phyloP scores from a whole-genome alignment of 495 filamentous ascomycete genomes.

The Podospora fimiseda region DNA sequence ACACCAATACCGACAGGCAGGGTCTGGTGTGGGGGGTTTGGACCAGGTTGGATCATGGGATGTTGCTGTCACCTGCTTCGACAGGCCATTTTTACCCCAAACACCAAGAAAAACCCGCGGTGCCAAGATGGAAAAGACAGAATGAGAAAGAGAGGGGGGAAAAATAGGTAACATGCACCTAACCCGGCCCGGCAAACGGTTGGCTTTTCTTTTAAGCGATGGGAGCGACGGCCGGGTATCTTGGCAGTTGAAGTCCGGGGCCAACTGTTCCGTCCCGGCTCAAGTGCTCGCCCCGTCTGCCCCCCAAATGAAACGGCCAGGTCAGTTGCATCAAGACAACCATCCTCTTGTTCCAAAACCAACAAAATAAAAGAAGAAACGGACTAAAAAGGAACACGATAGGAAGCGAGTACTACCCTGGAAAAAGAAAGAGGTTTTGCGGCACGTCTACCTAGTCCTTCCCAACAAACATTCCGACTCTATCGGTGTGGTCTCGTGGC shows the following conservation, averaged over 20 bases:
- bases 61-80: slow-evolving; percentile 10
- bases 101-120: not conserved
- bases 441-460: too few relatives aligned
- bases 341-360: not conserved
- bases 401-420: not conserved
- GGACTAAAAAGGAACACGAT: not conserved
- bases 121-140: not conserved
- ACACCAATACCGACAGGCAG: not conserved
- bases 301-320: not conserved
- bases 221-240: too few relatives aligned
- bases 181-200: not conserved
- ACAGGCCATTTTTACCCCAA: not conserved
- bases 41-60: slow-evolving; percentile 1
- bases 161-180: not conserved
- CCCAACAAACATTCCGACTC: too few relatives aligned
- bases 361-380: too few relatives aligned
- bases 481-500: slow-evolving; percentile 11
- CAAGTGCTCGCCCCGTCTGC: not conserved
- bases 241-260: too few relatives aligned
- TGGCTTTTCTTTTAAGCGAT: too few relatives aligned
- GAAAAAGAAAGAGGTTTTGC: not conserved
- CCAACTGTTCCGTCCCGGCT: too few relatives aligned
- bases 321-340: not conserved
- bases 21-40: not conserved
- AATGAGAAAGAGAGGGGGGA: not conserved